These are phyloP conservation scores for Naganishia cerealis DNA, from an alignment of 1,284 basidiomycete genomes.

Conservation along the genomic window DNA sequence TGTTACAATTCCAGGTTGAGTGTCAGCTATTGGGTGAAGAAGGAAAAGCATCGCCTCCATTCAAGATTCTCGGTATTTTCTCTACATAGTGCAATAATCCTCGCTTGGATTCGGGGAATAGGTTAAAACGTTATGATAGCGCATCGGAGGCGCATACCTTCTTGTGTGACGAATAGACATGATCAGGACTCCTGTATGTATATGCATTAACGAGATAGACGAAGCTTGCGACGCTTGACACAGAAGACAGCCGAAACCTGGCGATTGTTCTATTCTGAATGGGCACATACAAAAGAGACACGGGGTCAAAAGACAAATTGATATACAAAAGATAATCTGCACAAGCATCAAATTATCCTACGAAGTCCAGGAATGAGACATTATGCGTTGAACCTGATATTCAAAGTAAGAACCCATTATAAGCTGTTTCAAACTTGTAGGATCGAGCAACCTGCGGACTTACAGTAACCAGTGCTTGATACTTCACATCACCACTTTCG, in stretches of 20 bases:
- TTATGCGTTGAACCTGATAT: slow-evolving; percentile 31
- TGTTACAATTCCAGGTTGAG: slow-evolving; percentile 60
- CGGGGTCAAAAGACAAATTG: neutral
- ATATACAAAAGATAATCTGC: neutral
- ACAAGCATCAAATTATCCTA: neutral
- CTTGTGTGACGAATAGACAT: slow-evolving; percentile 1
- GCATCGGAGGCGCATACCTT: neutral
- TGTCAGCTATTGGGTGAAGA: slow-evolving; percentile 77
- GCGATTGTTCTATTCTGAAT: neutral
- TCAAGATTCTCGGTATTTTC: slow-evolving; percentile 76
- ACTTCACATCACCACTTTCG: slow-evolving; percentile 81
- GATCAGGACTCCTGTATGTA: slow-evolving; percentile 4
- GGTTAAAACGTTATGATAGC: slow-evolving; percentile 3
- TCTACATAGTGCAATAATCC: slow-evolving; percentile 28
- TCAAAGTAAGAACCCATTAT: neutral
- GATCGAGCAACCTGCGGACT: neutral
- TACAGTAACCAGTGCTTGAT: slow-evolving; percentile 81
- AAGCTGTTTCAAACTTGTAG: neutral
- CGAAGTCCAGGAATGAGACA: slow-evolving; percentile 33
- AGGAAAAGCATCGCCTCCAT: slow-evolving; percentile 64
- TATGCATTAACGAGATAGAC: neutral
- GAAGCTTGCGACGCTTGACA: neutral
- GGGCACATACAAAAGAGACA: neutral
- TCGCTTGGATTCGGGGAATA: neutral
- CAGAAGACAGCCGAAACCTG: neutral